Percentiles rank a stretch among this genome's conserved stretches.
Conservation (phyloP, 2,329 filamentous ascomycete species). For the Aspergillus fischeri region DNA sequence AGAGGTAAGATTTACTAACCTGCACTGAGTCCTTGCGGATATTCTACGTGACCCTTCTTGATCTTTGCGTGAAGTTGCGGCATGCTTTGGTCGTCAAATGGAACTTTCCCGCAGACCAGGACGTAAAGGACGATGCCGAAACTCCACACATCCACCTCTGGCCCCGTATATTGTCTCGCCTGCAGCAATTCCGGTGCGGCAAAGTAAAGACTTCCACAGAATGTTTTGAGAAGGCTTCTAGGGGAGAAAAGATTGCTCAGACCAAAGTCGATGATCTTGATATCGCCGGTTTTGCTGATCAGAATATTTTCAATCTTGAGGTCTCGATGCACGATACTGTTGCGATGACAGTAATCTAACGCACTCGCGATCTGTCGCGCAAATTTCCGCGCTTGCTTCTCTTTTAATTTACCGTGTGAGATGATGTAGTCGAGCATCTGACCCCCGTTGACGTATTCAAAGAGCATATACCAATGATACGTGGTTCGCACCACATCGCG, state of each 20-base stretch:
- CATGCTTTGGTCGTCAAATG: slow-evolving; percentile 99
- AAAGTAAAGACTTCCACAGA: slow-evolving; percentile 96
- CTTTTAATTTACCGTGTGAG: slow-evolving; percentile 92
- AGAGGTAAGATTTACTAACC: slow-evolving; percentile 54
- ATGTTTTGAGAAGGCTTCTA: slow-evolving; percentile 81
- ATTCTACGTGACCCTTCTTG: slow-evolving; percentile 94
- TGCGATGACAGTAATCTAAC: slow-evolving; percentile 93
- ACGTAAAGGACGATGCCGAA: slow-evolving; percentile 98
- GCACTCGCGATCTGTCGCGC: slow-evolving; percentile 95
- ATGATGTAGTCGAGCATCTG: slow-evolving; percentile 99
- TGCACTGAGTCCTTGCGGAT: slow-evolving; percentile 84
- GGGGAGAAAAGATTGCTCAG: slow-evolving; percentile 94
- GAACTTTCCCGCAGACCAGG: slow-evolving; percentile 93
- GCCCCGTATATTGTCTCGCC: slow-evolving; percentile 88
- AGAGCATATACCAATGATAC: slow-evolving; percentile 99
- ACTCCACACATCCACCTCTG: slow-evolving; percentile 97
- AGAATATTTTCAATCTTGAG: slow-evolving; percentile 99
- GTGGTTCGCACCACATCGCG: slow-evolving; percentile 92
- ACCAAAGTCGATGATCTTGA: slow-evolving; percentile 99
- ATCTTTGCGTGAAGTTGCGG: slow-evolving; percentile 97
- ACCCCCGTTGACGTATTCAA: slow-evolving; percentile 96
- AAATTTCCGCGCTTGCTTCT: slow-evolving; percentile 97
- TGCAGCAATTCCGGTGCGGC: slow-evolving; percentile 92
- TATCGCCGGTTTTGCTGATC: slow-evolving; percentile 97
- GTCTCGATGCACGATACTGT: slow-evolving; percentile 96